A percentile compares a stretch with the other conserved stretches of the same genome.
Evolutionary conservation across 352 stramenopile genomes (phyloP).

Genomic region (Elongisporangium undulatum): DNA sequence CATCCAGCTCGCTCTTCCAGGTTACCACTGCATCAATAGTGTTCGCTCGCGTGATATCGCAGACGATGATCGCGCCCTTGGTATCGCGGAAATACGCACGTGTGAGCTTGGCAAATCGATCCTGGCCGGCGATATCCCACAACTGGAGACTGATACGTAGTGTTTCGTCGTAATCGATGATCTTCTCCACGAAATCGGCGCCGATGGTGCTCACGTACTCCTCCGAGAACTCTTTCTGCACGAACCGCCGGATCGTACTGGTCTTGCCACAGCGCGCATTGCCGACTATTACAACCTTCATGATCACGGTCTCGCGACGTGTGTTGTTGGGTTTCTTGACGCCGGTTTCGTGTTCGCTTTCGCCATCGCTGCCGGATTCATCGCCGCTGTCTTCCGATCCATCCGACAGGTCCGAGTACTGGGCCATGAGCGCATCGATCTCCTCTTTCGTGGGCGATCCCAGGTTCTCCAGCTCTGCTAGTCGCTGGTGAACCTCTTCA

Average conservation of each 20-base stretch:
- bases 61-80: conserved; percentile 82
- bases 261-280: conserved; percentile 89
- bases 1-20: conserved; percentile 82
- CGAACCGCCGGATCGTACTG: conserved; percentile 77
- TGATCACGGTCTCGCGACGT: conserved; percentile 43
- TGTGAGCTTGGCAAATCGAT: conserved; percentile 87
- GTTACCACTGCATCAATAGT: conserved; percentile 81
- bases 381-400: conserved; percentile 11
- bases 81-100: conserved; percentile 81
- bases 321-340: background rate
- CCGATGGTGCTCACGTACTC: conserved; percentile 85
- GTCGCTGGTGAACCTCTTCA: conserved; percentile 41
- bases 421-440: conserved; percentile 54
- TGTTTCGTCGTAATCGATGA: conserved; percentile 52
- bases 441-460: conserved; percentile 43
- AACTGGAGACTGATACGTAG: conserved; percentile 70
- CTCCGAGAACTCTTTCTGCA: conserved; percentile 66
- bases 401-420: conserved; percentile 38
- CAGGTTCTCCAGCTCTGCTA: conserved; percentile 39
- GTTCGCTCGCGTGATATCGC: conserved; percentile 81
- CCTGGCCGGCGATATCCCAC: conserved; percentile 88
- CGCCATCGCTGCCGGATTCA: conserved; percentile 10
- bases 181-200: conserved; percentile 84
- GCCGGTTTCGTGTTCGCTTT: conserved; percentile 4
- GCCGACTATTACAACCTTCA: conserved; percentile 85